phyloP scores from a whole-genome alignment of 345 rosid genomes.

The Salix arbutifolia region DNA sequence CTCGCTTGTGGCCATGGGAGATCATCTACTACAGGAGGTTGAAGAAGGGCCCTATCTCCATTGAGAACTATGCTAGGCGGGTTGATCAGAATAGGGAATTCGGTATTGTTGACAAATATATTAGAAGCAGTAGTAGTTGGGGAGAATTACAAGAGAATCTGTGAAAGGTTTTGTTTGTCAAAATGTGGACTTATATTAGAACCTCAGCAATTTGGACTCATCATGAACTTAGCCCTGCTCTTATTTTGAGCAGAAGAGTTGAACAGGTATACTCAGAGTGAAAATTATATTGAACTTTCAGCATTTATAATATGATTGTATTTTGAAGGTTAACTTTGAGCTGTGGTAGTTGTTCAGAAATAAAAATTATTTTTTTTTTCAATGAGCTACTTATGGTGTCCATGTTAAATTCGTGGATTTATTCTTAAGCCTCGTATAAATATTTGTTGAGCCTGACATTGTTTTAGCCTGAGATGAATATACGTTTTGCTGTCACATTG shows the following conservation, averaged over 20 bases:
- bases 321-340: background rate
- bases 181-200: constrained; percentile 2
- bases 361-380: background rate
- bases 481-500: background rate
- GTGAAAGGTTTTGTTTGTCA: constrained; percentile 9
- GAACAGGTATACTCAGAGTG: constrained; percentile 23
- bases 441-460: background rate
- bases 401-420: background rate
- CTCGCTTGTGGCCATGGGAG: constrained; percentile 53
- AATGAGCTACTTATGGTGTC: background rate
- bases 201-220: background rate
- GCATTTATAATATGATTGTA: background rate
- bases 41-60: constrained; percentile 47
- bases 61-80: constrained; percentile 39
- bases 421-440: background rate
- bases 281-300: background rate
- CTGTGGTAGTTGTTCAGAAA: background rate
- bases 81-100: constrained; percentile 44
- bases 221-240: constrained; percentile 1
- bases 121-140: constrained; percentile 54
- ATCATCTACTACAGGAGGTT: constrained; percentile 40
- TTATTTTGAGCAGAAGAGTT: constrained; percentile 16
- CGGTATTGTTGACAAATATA: constrained; percentile 40
- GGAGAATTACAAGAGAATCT: constrained; percentile 23
- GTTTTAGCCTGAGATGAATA: background rate